Base-by-base conservation (phyloP, 1,284 basidiomycete genomes). In the Bondarzewia mesenterica region DNA sequence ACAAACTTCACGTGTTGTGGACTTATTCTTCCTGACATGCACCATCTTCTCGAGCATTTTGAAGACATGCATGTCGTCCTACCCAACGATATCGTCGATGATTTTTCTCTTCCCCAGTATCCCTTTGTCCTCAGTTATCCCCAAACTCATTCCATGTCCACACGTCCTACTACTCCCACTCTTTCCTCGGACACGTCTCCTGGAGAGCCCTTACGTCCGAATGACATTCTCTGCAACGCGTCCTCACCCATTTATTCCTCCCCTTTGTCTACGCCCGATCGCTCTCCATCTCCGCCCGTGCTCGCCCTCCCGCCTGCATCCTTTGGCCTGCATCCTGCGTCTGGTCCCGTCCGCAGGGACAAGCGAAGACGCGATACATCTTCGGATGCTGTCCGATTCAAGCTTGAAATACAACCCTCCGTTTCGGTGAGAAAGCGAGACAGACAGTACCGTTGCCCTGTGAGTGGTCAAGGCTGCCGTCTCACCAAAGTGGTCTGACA, bases 1-100 rank as follows among this genome's bases (percentile, higher is more conserved):
- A 73, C 73, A 22, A 71, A 85, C 63, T 86, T 82, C 61, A 71
- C 72, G 21, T 88, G 85, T 63, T 86, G 83, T 61, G 75, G 77
- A 21, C 65, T 75, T 44, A 61, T 69, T 39, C 70, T 84, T 16
- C 64, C 74, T 4, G 81, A 87, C 65, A 68, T 86, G 47, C 84
- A 87, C 60, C 75, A 74, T 46, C 74, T 85, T 43, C 68, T 86
- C 50, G 78, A 80, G 55, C 85, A 87, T 59, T 78, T 79, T 49
- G 82, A 86, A 54, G 75, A 77, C 54, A 62, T 67, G 14, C 80
- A 82, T 59, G 73, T 80, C 47, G 68, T 73, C 22, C 54, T 70
- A 26, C 51, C 58, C 1, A 64, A 64, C 40, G 64, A 45, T 21
- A 47, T 50, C 42, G 45, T 55, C 42, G 48, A 50, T 39, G 50